Percentiles rank a stretch among this genome's conserved stretches.
phyloP scores from a whole-genome alignment of 495 filamentous ascomycete genomes.

The Hypoxylon lienhwacheense region DNA sequence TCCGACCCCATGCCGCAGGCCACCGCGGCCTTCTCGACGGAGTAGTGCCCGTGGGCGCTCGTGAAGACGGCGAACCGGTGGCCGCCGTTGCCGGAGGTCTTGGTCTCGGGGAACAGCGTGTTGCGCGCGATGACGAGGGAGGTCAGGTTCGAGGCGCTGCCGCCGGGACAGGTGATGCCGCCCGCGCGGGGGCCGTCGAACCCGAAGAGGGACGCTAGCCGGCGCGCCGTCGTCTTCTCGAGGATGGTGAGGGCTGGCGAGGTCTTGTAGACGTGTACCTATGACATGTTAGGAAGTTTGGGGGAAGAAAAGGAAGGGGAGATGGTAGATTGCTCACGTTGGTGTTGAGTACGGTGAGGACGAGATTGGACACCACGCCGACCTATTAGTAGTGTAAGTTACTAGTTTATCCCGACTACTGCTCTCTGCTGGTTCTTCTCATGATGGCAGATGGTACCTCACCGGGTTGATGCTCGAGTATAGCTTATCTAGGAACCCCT shows the following conservation, averaged over 20 bases:
- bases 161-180: slow-evolving; percentile 85
- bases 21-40: slow-evolving; percentile 88
- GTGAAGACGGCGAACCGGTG: slow-evolving; percentile 84
- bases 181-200: slow-evolving; percentile 73
- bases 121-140: slow-evolving; percentile 90
- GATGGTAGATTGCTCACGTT: slow-evolving; percentile 63
- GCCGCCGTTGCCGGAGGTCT: slow-evolving; percentile 65
- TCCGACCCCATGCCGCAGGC: slow-evolving; percentile 79
- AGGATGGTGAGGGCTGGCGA: slow-evolving; percentile 85
- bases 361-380: slow-evolving; percentile 78
- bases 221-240: slow-evolving; percentile 72
- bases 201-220: slow-evolving; percentile 75
- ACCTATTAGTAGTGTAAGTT: slow-evolving; percentile 45
- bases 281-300: slow-evolving; percentile 13
- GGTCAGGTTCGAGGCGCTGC: slow-evolving; percentile 80
- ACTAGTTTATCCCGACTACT: background rate
- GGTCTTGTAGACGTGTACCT: slow-evolving; percentile 83
- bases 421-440: background rate
- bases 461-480: slow-evolving; percentile 85
- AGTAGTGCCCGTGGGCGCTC: slow-evolving; percentile 86
- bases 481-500: slow-evolving; percentile 91
- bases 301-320: background rate
- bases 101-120: slow-evolving; percentile 74
- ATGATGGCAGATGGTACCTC: slow-evolving; percentile 18
- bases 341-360: slow-evolving; percentile 83